Base-by-base conservation (phyloP, 257 asterid species). In the Rauvolfia tetraphylla region DNA sequence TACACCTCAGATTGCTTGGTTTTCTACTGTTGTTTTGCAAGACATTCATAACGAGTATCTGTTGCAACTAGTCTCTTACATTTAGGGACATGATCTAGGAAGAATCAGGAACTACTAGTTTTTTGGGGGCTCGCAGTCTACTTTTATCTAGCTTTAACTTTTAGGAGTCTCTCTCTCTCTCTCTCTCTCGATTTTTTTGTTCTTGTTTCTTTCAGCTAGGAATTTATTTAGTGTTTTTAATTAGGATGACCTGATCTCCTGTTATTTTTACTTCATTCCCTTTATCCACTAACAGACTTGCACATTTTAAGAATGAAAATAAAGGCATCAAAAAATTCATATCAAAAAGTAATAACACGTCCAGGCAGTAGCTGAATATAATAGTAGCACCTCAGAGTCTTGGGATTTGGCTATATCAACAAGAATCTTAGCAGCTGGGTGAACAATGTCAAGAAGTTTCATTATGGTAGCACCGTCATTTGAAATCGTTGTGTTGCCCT, bases 401-500 rank as follows among this genome's bases (percentile, higher is more conserved):
- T 95, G 99, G 42, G 98, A 95, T 85, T 95, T 95, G 72, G 99
- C 99, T 70, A 95, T 95, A 78, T 95, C 99, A 67, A 90, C 98
- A 59, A 95, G 99, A 82, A 93, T 91, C 87, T 93, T 93, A 71
- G 99, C 97, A 59, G 99, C 99, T 57, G 98, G 99, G 79, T 95
- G 99, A 80, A 95, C 80, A 79, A 95, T 95, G 83, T 95, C 99
- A 20, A 95, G 97, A 82, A 91, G 99, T 86, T 95, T 95, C 99
- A 95, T 95, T 79, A 95, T 95, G 76, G 99, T 95, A 75, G 99
- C 93, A 81, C 99, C 99, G 72, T 95, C 99, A 86, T 95, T 95
- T 15, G 99, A 95, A 67, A 95, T 95, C 72, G 98, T 95, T 80
- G 97, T 90, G 86, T 81, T 90, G 22, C 99, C 99, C 91, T 95